Base-by-base conservation (phyloP, 2,329 filamentous ascomycete genomes). In the Penicillium sp. region DNA sequence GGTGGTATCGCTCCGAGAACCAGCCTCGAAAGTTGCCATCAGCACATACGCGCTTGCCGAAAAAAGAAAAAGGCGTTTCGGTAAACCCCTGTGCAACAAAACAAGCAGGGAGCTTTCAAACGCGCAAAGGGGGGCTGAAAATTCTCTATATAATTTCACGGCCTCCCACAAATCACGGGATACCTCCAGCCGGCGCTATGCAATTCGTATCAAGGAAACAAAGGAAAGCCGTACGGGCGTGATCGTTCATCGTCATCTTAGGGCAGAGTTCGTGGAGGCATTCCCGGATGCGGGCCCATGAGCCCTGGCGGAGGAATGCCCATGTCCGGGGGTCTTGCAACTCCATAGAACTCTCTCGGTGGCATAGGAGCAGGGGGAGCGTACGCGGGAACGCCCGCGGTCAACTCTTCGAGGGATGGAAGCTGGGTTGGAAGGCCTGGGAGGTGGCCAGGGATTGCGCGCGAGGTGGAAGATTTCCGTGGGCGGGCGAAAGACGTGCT, bases 351-450 rank as follows among this genome's bases (percentile, higher is more conserved):
- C 49, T 74, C 69, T 60, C 71, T 65, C 50, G 68, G 63, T 35
- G 63, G 62, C 46, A 69, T 68, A 22, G 69, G 69, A 35, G 55
- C 60, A 44, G 54, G 54, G 30, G 73, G 64, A 27, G 73, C 69
- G 52, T 74, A 76, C 36, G 74, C 75, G 40, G 75, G 74, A 31
- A 77, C 72, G 9, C 75, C 75, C 33, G 75, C 75, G 4, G 74
- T 76, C 44, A 77, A 61, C 53, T 77, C 75, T 60, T 76, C 72
- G 22, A 78, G 67, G 3, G 74, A 76, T 4, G 75, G 75, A 40
- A 78, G 68, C 48, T 70, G 68, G 33, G 61, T 63, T 40, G 63
- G 66, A 41, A 60, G 48, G 10, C 61, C 61, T 7, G 61, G 54
- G 8, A 50, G 51, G 35, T 62, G 61, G 11, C 61, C 58, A 7